Percentiles rank a stretch among this genome's conserved stretches.
phyloP scores from a whole-genome alignment of 139 green algal genomes.

The Tetraselmis chui region DNA sequence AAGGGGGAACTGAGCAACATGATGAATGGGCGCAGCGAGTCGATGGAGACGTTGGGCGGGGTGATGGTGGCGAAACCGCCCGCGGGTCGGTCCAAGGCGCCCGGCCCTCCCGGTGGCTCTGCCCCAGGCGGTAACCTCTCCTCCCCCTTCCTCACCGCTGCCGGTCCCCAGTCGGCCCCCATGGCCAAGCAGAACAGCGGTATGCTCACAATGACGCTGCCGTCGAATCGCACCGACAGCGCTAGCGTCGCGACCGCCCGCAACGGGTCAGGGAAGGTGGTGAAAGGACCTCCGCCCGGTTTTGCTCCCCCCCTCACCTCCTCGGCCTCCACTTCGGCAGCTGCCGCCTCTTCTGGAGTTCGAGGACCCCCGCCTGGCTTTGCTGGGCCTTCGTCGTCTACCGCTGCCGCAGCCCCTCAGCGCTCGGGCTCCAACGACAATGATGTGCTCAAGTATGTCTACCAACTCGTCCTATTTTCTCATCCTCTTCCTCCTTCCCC shows the following conservation, averaged over 20 bases:
- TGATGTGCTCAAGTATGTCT: neutral
- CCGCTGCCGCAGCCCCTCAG: neutral
- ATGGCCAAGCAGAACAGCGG: neutral
- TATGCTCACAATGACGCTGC: neutral
- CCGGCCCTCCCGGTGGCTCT: neutral
- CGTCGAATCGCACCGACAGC: no score
- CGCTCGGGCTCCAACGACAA: neutral
- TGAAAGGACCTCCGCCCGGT: no score
- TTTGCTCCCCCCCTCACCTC: no score
- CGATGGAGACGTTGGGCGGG: neutral
- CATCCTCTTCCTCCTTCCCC: no score
- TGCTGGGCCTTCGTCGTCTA: neutral
- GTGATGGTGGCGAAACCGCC: neutral
- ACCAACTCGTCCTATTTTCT: no score
- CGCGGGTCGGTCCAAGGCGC: neutral
- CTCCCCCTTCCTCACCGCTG: neutral
- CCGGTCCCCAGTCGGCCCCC: neutral
- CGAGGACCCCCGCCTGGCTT: neutral
- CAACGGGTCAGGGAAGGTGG: no score
- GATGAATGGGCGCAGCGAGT: neutral
- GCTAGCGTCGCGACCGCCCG: no score
- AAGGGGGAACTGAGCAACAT: neutral
- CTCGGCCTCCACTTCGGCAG: no score
- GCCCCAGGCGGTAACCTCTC: neutral
- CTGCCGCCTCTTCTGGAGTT: no score